A percentile compares a stretch with the other conserved stretches of the same genome.
These are phyloP conservation scores for Thelephora terrestris DNA, from an alignment of 1,284 basidiomycete genomes.

Conservation along the genomic window DNA sequence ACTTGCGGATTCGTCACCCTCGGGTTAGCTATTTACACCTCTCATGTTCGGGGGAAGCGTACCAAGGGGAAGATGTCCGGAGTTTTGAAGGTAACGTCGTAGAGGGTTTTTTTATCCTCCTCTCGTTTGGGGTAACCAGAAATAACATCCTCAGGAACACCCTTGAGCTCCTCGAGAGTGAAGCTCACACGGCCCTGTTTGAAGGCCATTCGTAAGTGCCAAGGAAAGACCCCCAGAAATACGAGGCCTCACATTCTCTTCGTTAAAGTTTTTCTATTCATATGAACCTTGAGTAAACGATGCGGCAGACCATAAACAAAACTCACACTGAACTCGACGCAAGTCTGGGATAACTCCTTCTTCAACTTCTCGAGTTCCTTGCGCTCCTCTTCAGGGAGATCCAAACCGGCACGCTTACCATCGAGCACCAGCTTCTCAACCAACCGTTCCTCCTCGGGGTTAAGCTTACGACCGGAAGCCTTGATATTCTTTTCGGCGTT, in stretches of 20 bases:
- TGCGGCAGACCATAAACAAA: not conserved
- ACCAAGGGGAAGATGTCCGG: conserved; percentile 75
- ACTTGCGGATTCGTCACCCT: conserved; percentile 28
- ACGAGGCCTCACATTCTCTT: conserved; percentile 56
- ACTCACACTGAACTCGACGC: conserved; percentile 64
- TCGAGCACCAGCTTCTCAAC: conserved; percentile 72
- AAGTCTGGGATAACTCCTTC: conserved; percentile 62
- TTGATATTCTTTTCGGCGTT: conserved; percentile 61
- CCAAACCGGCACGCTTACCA: conserved; percentile 66
- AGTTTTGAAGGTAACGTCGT: conserved; percentile 62
- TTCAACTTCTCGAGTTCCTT: conserved; percentile 45
- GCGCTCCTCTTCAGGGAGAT: conserved; percentile 54
- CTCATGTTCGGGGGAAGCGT: conserved; percentile 15
- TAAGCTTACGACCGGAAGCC: conserved; percentile 42
- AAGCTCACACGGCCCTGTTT: conserved; percentile 50
- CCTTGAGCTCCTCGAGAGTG: conserved; percentile 63
- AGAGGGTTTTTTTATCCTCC: conserved; percentile 45
- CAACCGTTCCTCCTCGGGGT: conserved; percentile 58
- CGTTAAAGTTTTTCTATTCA: conserved; percentile 73
- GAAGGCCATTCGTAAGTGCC: not conserved
- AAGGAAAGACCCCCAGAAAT: not conserved
- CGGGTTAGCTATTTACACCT: not conserved
- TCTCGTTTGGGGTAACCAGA: conserved; percentile 61
- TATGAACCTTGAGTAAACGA: not conserved
- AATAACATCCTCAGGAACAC: conserved; percentile 68